Evolutionary conservation across 2,329 filamentous ascomycete species (phyloP).

Genomic region (Teratosphaeria epicoccoides): DNA sequence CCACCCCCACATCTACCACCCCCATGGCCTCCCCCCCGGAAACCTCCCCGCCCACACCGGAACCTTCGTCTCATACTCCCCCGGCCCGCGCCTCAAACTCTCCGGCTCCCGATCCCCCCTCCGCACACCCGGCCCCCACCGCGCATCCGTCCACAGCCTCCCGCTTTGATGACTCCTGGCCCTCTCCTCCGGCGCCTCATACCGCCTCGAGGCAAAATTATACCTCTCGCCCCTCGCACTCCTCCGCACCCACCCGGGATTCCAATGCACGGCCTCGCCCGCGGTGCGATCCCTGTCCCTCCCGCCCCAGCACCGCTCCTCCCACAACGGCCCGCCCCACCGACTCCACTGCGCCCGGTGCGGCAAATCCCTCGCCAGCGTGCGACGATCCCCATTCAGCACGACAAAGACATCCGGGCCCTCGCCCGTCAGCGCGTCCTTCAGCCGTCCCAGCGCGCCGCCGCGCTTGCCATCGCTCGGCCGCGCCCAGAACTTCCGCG

Average conservation of each 20-base stretch:
- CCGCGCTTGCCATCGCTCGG: constrained; percentile 34
- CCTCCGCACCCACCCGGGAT: constrained; percentile 14
- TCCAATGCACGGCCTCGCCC: background rate
- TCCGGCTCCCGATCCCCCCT: constrained; percentile 5
- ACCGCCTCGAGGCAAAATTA: constrained; percentile 21
- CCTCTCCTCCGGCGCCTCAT: constrained; percentile 8
- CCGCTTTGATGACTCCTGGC: constrained; percentile 4
- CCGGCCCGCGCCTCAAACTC: constrained; percentile 7
- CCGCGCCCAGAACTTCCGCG: constrained; percentile 35
- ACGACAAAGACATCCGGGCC: constrained; percentile 39
- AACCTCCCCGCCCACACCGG: constrained; percentile 11
- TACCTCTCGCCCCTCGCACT: constrained; percentile 14
- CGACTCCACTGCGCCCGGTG: constrained; percentile 27
- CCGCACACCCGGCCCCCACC: constrained; percentile 13
- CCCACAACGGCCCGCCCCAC: too few species aligned
- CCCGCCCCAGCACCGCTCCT: constrained; percentile 5
- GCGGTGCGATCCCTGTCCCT: constrained; percentile 4
- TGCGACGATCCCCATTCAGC: constrained; percentile 27
- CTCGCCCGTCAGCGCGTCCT: constrained; percentile 31
- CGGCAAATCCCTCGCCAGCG: constrained; percentile 30
- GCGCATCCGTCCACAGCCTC: constrained; percentile 21
- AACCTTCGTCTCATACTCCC: constrained; percentile 14
- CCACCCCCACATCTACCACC: constrained; percentile 2
- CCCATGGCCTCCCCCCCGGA: constrained; percentile 15
- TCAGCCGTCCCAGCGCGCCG: constrained; percentile 29